Base-by-base conservation (phyloP, 73 alveolate genomes). In the Diophrys sp. region DNA sequence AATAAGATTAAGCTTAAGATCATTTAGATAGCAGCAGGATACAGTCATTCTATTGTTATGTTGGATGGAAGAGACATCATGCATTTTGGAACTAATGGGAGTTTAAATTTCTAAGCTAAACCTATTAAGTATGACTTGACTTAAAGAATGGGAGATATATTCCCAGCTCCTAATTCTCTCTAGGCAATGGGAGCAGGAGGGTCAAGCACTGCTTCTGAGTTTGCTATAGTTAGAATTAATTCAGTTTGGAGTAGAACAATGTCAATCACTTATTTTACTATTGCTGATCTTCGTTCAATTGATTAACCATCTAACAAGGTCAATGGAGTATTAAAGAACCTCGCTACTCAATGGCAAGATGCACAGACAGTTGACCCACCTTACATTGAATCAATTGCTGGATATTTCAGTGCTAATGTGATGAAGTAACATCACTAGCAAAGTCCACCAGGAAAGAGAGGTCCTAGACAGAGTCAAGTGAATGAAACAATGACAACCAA, bases 1-100 rank as follows among this genome's bases (percentile, higher is more conserved):
- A 96, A 94, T 66, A 88, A 87, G 56, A 80, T 87, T 74, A 95
- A 93, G 74, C 82, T 84, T 82, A 95, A 95, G 77, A 90, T 89
- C 0, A 81, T 88, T 1, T 91, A 95, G 70, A 82, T 95, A 27
- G 89, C 97, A 44, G 99, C 99, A 29, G 98, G 99, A 32, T 93
- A 81, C 68, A 81, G 93, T 31, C 96, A 92, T 75, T 78, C 94
- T 28, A 75, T 91, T 33, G 78, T 95, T 28, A 70, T 95, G 82
- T 62, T 88, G 54, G 97, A 95, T 70, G 84, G 82, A 74, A 90
- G 84, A 53, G 90, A 95, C 70, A 88, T 95, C 14, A 72, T 67
- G 70, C 84, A 94, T 72, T 96, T 96, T 87, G 99, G 99, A n/a
- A 91, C 98, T 29, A 93, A 91, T 79, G 96, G 98, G 2, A 62